phyloP scores from a whole-genome alignment of 805 yeast genomes.

The Sungouiozyma ichnusensis region DNA sequence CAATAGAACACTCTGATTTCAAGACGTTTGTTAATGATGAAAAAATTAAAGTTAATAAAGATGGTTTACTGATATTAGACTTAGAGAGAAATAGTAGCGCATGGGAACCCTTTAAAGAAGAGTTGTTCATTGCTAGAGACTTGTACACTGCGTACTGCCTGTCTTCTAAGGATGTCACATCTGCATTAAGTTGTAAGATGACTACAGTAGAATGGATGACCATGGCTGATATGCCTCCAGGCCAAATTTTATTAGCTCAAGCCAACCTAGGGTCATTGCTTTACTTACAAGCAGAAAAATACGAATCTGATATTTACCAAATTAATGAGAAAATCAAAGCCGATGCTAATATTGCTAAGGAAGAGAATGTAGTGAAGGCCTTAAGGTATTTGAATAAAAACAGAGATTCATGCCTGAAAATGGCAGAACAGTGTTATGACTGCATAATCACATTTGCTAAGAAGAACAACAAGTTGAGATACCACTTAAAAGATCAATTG shows the following conservation, averaged over 20 bases:
- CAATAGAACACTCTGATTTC: constrained; percentile 14
- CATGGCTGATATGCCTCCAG: constrained; percentile 56
- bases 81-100: constrained; percentile 36
- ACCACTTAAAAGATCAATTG: constrained; percentile 28
- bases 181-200: constrained; percentile 51
- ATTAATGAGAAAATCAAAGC: constrained; percentile 22
- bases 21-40: constrained; percentile 22
- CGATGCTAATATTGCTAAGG: constrained; percentile 13
- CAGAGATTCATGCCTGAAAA: constrained; percentile 23
- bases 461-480: constrained; percentile 24
- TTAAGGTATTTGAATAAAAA: constrained; percentile 19
- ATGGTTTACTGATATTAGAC: constrained; percentile 26
- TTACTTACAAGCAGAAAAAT: constrained; percentile 56
- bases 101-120: constrained; percentile 70
- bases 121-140: constrained; percentile 69
- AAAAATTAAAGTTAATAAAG: constrained; percentile 20
- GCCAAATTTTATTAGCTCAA: constrained; percentile 52
- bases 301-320: constrained; percentile 37
- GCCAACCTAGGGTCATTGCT: constrained; percentile 62
- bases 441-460: constrained; percentile 35
- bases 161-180: constrained; percentile 53
- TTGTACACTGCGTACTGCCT: constrained; percentile 61
- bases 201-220: constrained; percentile 64
- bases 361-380: constrained; percentile 17
- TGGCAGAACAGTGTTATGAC: constrained; percentile 34